Base-by-base conservation (phyloP, 768 basidiomycete genomes). In the Pulveroboletus sp. region DNA sequence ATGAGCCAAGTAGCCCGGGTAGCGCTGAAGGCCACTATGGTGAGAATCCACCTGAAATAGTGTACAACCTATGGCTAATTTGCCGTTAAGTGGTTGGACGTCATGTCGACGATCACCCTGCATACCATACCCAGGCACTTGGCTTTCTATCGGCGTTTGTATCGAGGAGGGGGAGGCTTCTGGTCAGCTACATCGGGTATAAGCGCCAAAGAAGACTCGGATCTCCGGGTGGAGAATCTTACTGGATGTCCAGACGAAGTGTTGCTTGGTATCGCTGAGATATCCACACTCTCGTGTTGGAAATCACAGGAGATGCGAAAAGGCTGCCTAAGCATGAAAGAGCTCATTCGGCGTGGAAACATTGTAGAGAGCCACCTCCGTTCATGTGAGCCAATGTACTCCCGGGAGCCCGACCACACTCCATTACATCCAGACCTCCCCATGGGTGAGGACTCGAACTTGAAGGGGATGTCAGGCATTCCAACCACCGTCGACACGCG, bases 241-340 rank as follows among this genome's bases (percentile, higher is more conserved):
- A 83, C 80, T 21, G 89, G 89, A 27, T 90, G 88, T 71, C 83
- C 89, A 3, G 86, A 92, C 59, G 85, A 85, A 58, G 84, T 81
- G 8, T 68, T 91, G 63, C 77, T 90, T 52, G 85, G 81, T 33
- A 77, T 91, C 52, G 87, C 82, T 21, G 87, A 91, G 61, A 76
- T 80, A 18, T 82, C 84, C n/a, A 74, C 76, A 7, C 76, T 92
- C 28, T 80, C 85, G 5, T 77, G 82, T 57, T 91, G 89, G 89
- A 90, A 89, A 66, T 65, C 72, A 21, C 72, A 75, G 43, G 82
- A 89, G 62, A 71, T 76, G 49, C 78, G 74, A 45, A 81, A 81
- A 50, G 82, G 82, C 39, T 77, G 79, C 32, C 72, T 92, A 52
- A 89, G 86, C 67, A 76, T 80, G 66, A 79, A 83, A 51, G 87